Conservation (phyloP, 225 moss, liverwort and hornwort species). For the Lunularia cruciata region DNA sequence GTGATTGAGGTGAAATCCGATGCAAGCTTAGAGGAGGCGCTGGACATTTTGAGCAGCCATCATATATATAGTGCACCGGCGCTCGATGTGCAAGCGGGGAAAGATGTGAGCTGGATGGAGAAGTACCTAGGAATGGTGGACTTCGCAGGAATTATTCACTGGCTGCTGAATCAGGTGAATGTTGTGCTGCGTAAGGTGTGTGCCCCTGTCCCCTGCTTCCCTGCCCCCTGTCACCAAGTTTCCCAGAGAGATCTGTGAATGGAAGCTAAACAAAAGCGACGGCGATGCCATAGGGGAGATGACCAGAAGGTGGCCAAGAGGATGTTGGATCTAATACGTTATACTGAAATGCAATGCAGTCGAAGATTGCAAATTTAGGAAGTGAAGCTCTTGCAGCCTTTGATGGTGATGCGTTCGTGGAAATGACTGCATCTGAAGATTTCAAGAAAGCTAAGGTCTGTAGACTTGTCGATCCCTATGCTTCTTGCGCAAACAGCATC, state of each 20-base stretch:
- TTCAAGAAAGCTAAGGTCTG: conserved; percentile 19
- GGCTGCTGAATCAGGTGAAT: conserved; percentile 39
- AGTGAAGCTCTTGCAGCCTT: not conserved
- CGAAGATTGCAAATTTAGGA: conserved; percentile 1
- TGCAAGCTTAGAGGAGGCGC: conserved; percentile 59
- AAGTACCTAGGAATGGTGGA: conserved; percentile 70
- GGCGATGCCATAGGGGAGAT: not conserved
- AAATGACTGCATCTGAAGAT: conserved; percentile 12
- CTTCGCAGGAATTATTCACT: conserved; percentile 71
- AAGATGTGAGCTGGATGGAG: conserved; percentile 43
- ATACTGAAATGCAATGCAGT: not conserved
- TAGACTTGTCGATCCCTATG: too few relatives aligned
- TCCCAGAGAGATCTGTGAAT: conserved; percentile 7
- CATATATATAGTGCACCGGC: conserved; percentile 69
- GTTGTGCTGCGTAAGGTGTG: conserved; percentile 16
- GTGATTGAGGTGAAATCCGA: conserved; percentile 62
- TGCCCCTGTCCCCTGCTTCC: not conserved
- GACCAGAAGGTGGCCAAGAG: not conserved
- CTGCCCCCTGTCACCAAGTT: not conserved
- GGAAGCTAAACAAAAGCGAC: too few relatives aligned
- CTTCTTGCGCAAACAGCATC: too few relatives aligned
- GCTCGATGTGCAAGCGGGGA: conserved; percentile 47
- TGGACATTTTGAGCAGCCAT: conserved; percentile 49
- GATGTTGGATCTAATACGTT: not conserved
- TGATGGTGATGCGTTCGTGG: not conserved